Evolutionary conservation across 306 rosid genomes (phyloP).

Genomic region (Corylus avellana): DNA sequence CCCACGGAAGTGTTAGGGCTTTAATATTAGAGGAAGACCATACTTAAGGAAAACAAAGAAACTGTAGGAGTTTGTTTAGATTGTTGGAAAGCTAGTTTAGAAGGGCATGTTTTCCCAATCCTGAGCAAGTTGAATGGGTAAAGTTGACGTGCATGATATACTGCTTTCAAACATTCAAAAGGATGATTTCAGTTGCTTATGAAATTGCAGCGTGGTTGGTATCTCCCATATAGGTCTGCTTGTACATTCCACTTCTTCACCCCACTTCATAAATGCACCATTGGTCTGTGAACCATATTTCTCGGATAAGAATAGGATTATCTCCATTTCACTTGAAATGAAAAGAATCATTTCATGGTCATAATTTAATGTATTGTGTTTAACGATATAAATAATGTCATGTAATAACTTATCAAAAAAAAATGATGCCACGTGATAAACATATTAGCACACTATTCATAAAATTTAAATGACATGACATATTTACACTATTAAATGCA

Average conservation of each 20-base stretch:
- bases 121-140: slow-evolving; percentile 3
- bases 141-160: neutral
- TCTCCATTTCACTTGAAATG: too few species aligned
- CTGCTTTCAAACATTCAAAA: neutral
- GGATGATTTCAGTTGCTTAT: neutral
- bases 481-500: too few species aligned
- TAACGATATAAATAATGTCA: too few species aligned
- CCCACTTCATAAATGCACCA: neutral
- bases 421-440: too few species aligned
- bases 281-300: neutral
- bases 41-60: neutral
- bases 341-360: too few species aligned
- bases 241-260: neutral
- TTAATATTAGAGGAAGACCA: neutral
- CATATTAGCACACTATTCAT: too few species aligned
- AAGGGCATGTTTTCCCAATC: neutral
- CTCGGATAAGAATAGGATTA: neutral
- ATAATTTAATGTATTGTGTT: too few species aligned
- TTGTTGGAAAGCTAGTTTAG: neutral
- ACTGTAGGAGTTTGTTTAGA: neutral
- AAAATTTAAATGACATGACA: too few species aligned
- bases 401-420: too few species aligned
- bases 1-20: too few species aligned
- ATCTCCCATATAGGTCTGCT: neutral
- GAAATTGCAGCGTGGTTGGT: neutral